phyloP scores from a whole-genome alignment of 371 early-diverging fungal genomes.

The Mortierella sp. region DNA sequence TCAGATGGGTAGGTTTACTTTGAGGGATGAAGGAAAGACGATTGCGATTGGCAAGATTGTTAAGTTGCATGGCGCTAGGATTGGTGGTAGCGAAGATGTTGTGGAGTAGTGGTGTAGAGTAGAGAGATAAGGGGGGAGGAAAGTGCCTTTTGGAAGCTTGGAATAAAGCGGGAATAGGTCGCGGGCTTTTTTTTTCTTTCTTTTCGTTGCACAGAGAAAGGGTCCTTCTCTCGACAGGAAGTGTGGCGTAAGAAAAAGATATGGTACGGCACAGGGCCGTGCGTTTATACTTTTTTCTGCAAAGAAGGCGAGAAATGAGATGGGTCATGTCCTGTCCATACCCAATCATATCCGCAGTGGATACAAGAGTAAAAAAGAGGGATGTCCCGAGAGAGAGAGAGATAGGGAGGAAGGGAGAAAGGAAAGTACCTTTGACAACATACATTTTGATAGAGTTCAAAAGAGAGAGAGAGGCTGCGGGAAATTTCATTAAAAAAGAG shows the following conservation, averaged over 20 bases:
- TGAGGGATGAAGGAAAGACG: slow-evolving; percentile 94
- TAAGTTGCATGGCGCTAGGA: slow-evolving; percentile 66
- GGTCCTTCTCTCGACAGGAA: too few species aligned
- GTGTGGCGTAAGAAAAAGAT: too few species aligned
- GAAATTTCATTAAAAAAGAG: background rate
- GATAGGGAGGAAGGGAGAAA: background rate
- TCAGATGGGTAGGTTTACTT: slow-evolving; percentile 95
- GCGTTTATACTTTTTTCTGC: background rate
- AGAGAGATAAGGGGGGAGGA: background rate
- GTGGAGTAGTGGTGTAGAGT: background rate
- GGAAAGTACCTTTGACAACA: background rate
- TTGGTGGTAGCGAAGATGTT: background rate
- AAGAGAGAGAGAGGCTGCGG: background rate
- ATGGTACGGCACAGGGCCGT: background rate
- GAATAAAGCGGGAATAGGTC: background rate
- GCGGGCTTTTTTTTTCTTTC: background rate
- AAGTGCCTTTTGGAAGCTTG: background rate
- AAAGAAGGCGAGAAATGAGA: background rate
- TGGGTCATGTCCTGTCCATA: too few species aligned
- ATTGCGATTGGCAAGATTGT: slow-evolving; percentile 96
- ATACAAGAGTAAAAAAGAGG: too few species aligned
- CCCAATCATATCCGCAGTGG: background rate
- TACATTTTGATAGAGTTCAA: background rate
- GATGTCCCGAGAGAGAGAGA: background rate
- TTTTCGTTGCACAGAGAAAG: background rate